A percentile compares a stretch with the other conserved stretches of the same genome.
phyloP scores from a whole-genome alignment of 768 basidiomycete genomes.

The Rhodotorula diobovata region DNA sequence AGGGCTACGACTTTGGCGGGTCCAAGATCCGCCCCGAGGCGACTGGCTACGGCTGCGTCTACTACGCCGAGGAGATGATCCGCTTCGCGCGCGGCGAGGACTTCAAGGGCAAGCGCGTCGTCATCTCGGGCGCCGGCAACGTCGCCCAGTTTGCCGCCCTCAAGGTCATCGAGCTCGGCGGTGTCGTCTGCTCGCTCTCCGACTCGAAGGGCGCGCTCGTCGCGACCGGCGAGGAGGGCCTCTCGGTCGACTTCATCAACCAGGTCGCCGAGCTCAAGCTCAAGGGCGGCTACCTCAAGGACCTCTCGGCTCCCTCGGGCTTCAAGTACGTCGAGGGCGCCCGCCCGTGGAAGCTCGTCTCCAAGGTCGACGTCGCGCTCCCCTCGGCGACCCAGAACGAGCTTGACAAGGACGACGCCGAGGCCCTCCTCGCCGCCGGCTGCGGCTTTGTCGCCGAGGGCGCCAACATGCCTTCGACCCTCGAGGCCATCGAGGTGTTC shows the following conservation, averaged over 20 bases:
- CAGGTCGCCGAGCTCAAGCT: slow-evolving; percentile 58
- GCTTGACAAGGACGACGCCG: slow-evolving; percentile 63
- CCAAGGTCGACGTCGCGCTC: slow-evolving; percentile 52
- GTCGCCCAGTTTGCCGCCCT: slow-evolving; percentile 69
- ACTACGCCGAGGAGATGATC: slow-evolving; percentile 66
- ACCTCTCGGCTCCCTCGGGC: slow-evolving; percentile 28
- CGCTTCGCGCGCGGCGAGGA: slow-evolving; percentile 57
- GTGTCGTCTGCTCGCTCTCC: slow-evolving; percentile 64
- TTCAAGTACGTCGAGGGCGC: slow-evolving; percentile 49
- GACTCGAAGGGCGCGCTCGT: slow-evolving; percentile 70
- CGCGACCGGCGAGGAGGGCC: slow-evolving; percentile 52
- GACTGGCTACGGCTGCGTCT: slow-evolving; percentile 54
- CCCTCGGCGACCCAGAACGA: slow-evolving; percentile 60
- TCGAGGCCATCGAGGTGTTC: slow-evolving; percentile 68
- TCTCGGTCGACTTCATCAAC: slow-evolving; percentile 58
- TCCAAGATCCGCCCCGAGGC: slow-evolving; percentile 71
- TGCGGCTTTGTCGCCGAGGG: slow-evolving; percentile 69
- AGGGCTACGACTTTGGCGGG: slow-evolving; percentile 45
- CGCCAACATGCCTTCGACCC: slow-evolving; percentile 56
- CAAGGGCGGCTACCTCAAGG: slow-evolving; percentile 45
- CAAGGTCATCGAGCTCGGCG: slow-evolving; percentile 72
- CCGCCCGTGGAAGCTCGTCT: slow-evolving; percentile 63
- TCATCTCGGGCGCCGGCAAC: slow-evolving; percentile 61
- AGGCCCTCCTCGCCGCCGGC: slow-evolving; percentile 65
- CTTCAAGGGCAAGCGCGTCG: slow-evolving; percentile 52